Evolutionary conservation across 106 monocot genomes (phyloP).

Genomic region (Amphibolis antarctica): DNA sequence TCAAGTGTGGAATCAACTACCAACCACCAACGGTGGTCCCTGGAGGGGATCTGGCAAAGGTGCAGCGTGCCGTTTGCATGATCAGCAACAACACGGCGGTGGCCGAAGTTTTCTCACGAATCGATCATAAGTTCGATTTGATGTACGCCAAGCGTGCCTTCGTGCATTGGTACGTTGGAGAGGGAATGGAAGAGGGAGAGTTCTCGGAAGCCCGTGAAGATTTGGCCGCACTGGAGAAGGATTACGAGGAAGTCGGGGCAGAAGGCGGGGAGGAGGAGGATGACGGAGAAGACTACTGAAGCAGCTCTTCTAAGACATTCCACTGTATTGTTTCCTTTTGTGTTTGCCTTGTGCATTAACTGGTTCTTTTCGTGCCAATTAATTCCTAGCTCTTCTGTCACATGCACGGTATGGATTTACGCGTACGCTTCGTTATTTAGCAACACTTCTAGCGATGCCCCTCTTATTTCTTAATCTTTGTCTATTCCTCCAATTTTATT

Average conservation of each 20-base stretch:
- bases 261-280: constrained; percentile 47
- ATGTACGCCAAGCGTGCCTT: constrained; percentile 81
- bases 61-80: constrained; percentile 73
- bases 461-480: no score
- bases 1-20: constrained; percentile 85
- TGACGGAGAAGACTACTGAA: constrained; percentile 28
- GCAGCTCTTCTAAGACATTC: no score
- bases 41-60: constrained; percentile 64
- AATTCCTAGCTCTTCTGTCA: no score
- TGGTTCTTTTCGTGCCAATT: no score
- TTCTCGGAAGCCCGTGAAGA: constrained; percentile 76
- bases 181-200: constrained; percentile 84
- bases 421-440: no score
- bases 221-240: constrained; percentile 71
- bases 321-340: no score
- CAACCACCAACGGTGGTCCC: constrained; percentile 73
- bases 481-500: no score
- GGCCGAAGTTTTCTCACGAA: constrained; percentile 68
- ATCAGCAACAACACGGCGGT: constrained; percentile 83
- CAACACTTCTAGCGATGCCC: no score
- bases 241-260: constrained; percentile 70
- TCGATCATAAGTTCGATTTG: constrained; percentile 74
- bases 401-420: no score
- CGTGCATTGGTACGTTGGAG: constrained; percentile 79
- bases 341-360: no score